Evolutionary conservation across 1,284 basidiomycete genomes (phyloP).

Genomic region (Amylostereum areolatum): DNA sequence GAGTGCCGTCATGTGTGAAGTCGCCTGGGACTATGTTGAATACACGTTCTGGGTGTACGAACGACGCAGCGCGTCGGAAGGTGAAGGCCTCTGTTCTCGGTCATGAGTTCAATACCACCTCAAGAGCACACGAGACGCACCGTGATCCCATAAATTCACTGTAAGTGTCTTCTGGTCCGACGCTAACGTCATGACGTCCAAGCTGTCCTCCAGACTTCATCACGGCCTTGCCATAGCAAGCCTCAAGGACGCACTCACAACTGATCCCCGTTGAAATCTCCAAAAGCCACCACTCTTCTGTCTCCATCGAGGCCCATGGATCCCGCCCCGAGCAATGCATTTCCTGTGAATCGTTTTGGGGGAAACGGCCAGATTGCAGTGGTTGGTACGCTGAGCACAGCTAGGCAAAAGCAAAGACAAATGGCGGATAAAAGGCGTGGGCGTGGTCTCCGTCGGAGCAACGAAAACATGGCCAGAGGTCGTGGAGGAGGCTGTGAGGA

Average conservation of each 20-base stretch:
- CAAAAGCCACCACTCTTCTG: conserved; percentile 80
- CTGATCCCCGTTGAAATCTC: conserved; percentile 94
- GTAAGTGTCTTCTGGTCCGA: conserved; percentile 68
- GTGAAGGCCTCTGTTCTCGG: conserved; percentile 46
- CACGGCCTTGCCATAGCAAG: background rate
- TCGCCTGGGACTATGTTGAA: conserved; percentile 89
- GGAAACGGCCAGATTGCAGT: conserved; percentile 72
- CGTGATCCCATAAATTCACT: conserved; percentile 82
- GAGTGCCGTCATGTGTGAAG: conserved; percentile 85
- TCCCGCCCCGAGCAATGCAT: conserved; percentile 79
- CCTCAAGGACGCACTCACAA: conserved; percentile 53
- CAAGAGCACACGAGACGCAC: conserved; percentile 33
- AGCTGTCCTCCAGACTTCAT: conserved; percentile 32
- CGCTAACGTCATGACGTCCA: conserved; percentile 78
- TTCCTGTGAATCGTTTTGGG: conserved; percentile 81
- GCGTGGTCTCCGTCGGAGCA: conserved; percentile 1
- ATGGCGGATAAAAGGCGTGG: conserved; percentile 5
- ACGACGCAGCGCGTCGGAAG: conserved; percentile 49
- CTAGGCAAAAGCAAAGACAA: conserved; percentile 3
- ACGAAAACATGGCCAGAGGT: background rate
- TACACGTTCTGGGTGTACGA: conserved; percentile 50
- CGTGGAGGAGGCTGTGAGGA: no score
- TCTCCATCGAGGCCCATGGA: conserved; percentile 71
- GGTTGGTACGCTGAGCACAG: conserved; percentile 6
- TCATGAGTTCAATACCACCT: background rate